phyloP scores from a whole-genome alignment of 108 stramenopile species.

The Fragilaria crotonensis region DNA sequence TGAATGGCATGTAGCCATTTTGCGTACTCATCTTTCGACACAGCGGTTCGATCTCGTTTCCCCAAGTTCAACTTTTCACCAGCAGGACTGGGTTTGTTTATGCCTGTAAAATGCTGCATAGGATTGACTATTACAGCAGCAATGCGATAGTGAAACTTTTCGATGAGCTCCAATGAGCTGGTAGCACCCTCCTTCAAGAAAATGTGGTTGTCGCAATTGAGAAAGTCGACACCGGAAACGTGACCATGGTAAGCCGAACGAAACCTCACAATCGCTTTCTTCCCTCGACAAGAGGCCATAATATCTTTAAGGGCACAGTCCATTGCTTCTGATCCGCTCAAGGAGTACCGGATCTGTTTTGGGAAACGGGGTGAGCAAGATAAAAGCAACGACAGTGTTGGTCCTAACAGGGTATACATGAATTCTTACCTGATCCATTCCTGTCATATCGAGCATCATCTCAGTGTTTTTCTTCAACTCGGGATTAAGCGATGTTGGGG shows the following conservation, averaged over 20 bases:
- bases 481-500: conserved; percentile 33
- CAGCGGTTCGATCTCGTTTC: conserved; percentile 13
- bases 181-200: conserved; percentile 36
- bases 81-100: conserved; percentile 48
- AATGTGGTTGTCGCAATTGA: conserved; percentile 31
- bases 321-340: conserved; percentile 38
- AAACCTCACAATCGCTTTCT: conserved; percentile 42
- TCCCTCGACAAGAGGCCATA: conserved; percentile 24
- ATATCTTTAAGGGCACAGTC: conserved; percentile 48
- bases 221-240: conserved; percentile 33
- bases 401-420: background rate
- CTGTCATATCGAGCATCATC: conserved; percentile 24
- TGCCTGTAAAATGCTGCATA: conserved; percentile 50
- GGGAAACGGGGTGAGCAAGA: background rate
- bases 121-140: conserved; percentile 49
- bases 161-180: conserved; percentile 32
- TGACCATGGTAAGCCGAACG: conserved; percentile 46
- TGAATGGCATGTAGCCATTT: conserved; percentile 38
- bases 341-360: conserved; percentile 29
- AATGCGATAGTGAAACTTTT: conserved; percentile 48
- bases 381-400: background rate
- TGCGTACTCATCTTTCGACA: conserved; percentile 28
- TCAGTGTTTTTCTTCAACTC: conserved; percentile 32
- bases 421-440: conserved; percentile 36
- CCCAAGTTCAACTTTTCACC: conserved; percentile 35